phyloP scores from a whole-genome alignment of 495 filamentous ascomycete species.

The Pseudoneurospora amorphoporcata region DNA sequence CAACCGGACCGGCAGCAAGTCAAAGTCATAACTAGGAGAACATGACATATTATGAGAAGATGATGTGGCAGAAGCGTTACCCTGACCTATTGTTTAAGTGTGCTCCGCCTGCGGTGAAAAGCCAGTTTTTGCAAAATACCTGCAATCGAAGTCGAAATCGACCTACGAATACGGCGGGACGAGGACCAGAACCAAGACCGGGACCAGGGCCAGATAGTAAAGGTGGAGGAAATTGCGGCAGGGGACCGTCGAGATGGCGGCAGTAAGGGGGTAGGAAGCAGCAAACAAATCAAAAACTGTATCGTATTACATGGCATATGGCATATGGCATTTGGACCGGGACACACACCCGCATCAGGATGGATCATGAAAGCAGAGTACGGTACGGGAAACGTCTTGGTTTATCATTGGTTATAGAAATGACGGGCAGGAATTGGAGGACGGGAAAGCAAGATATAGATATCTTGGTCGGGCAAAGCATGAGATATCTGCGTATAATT shows the following conservation, averaged over 20 bases:
- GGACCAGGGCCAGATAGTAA: not conserved
- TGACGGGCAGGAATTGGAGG: not conserved
- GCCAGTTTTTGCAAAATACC: not conserved
- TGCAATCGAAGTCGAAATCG: not conserved
- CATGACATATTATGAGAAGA: not conserved
- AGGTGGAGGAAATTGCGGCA: not conserved
- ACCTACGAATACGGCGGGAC: not conserved
- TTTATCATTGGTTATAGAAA: not conserved
- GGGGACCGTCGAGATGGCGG: not conserved
- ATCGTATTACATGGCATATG: not conserved
- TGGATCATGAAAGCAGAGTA: too few relatives aligned
- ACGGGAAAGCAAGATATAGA: not conserved
- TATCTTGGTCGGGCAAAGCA: not conserved
- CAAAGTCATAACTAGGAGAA: not conserved
- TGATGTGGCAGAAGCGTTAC: not conserved
- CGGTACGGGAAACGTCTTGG: not conserved
- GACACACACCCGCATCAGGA: too few relatives aligned
- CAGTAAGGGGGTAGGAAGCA: not conserved
- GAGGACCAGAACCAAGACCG: too few relatives aligned
- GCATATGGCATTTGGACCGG: not conserved
- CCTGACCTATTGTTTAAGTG: not conserved
- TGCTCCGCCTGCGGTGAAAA: not conserved
- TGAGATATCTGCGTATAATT: not conserved
- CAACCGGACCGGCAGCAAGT: not conserved
- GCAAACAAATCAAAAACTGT: not conserved